Percentiles rank a stretch among this genome's conserved stretches.
Evolutionary conservation across 192 early-diverging fungal species (phyloP).

Genomic region (Podila horticola): DNA sequence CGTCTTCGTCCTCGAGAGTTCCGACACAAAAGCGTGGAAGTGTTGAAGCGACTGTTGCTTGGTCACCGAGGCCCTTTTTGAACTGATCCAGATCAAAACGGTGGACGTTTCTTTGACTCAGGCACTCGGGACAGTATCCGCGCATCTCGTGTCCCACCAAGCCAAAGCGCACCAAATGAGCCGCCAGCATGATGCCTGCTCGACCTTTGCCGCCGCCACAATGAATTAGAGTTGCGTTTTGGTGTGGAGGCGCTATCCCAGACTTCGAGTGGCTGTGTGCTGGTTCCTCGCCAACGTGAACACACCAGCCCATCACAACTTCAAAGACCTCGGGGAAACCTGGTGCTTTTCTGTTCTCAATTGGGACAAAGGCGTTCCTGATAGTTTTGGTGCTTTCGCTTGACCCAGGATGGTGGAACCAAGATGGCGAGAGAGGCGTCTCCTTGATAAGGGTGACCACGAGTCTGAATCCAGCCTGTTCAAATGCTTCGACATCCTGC

Average conservation of each 20-base stretch:
- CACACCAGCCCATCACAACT: constrained; percentile 46
- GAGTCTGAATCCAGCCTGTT: constrained; percentile 30
- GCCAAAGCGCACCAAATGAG: constrained; percentile 44
- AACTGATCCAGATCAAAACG: constrained; percentile 36
- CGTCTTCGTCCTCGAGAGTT: background rate
- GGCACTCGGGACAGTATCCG: constrained; percentile 33
- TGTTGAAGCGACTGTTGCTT: constrained; percentile 10
- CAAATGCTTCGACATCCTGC: constrained; percentile 35
- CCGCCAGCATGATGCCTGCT: constrained; percentile 43
- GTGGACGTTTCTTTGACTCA: constrained; percentile 25
- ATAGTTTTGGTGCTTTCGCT: constrained; percentile 10
- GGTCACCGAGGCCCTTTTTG: constrained; percentile 26
- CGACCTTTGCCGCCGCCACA: constrained; percentile 49
- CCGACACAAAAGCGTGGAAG: constrained; percentile 14
- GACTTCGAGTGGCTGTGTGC: background rate
- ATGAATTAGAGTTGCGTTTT: constrained; percentile 38
- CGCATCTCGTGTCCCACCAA: constrained; percentile 27
- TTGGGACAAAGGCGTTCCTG: constrained; percentile 42
- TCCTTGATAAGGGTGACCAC: constrained; percentile 44
- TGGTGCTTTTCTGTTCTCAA: constrained; percentile 48
- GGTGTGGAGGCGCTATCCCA: constrained; percentile 10
- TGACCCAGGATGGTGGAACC: constrained; percentile 23
- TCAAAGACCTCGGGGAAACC: constrained; percentile 45
- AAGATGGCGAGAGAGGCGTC: constrained; percentile 28
- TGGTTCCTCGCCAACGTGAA: constrained; percentile 6